A percentile compares a stretch with the other conserved stretches of the same genome.
Conservation (phyloP, 768 basidiomycete species). For the Tubosaeta brunneosetosa region DNA sequence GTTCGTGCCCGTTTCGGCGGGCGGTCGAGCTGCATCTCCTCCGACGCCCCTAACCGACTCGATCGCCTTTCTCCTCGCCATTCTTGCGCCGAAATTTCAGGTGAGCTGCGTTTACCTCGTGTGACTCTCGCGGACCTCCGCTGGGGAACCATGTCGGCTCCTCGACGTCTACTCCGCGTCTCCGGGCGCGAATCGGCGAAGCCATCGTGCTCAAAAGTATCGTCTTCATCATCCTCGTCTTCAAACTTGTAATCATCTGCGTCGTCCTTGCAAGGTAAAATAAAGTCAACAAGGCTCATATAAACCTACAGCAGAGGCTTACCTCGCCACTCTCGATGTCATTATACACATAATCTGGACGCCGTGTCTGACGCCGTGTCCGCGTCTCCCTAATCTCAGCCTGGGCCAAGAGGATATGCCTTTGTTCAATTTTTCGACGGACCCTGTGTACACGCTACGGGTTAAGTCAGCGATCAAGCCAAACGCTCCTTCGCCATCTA, state of each 20-base stretch:
- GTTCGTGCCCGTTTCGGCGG: slow-evolving; percentile 72
- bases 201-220: slow-evolving; percentile 40
- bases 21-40: slow-evolving; percentile 47
- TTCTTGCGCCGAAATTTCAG: slow-evolving; percentile 44
- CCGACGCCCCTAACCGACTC: slow-evolving; percentile 53
- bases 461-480: slow-evolving; percentile 21
- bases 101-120: slow-evolving; percentile 48
- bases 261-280: slow-evolving; percentile 42
- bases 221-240: slow-evolving; percentile 66
- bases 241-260: slow-evolving; percentile 63
- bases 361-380: slow-evolving; percentile 66
- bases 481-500: slow-evolving; percentile 10
- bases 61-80: slow-evolving; percentile 80
- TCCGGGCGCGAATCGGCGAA: slow-evolving; percentile 37
- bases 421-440: slow-evolving; percentile 67
- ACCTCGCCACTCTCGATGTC: slow-evolving; percentile 63
- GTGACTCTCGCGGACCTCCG: slow-evolving; percentile 54
- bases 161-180: slow-evolving; percentile 41
- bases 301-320: slow-evolving; percentile 4
- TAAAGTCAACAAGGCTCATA: slow-evolving; percentile 24
- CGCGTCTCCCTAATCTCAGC: slow-evolving; percentile 77
- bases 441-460: slow-evolving; percentile 66
- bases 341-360: slow-evolving; percentile 79
- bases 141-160: slow-evolving; percentile 31
- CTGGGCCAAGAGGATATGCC: slow-evolving; percentile 59